phyloP scores from a whole-genome alignment of 2,329 filamentous ascomycete species.

The Fusarium sacchari region DNA sequence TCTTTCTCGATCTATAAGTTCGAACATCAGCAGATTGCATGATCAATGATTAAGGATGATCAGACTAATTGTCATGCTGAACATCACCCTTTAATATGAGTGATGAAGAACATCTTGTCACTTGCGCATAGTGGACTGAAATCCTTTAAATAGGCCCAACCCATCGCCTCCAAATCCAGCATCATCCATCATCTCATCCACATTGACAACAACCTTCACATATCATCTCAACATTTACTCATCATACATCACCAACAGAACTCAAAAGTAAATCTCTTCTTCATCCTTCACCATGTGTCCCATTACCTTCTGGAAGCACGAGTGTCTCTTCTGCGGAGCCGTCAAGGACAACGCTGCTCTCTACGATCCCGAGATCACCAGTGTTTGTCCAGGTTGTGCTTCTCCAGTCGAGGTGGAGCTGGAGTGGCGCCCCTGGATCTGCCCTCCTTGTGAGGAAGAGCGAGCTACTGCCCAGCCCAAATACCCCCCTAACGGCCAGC shows the following conservation, averaged over 20 bases:
- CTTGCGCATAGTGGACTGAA: not conserved
- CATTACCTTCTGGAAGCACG: not conserved
- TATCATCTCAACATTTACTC: not conserved
- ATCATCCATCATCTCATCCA: not conserved
- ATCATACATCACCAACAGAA: too few relatives aligned
- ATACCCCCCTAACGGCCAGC: not conserved
- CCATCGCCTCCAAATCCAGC: not conserved
- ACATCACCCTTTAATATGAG: not conserved
- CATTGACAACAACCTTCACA: not conserved
- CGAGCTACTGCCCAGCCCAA: not conserved
- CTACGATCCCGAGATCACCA: not conserved
- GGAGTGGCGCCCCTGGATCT: not conserved
- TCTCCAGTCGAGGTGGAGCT: not conserved
- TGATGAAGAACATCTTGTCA: too few relatives aligned
- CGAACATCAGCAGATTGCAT: not conserved
- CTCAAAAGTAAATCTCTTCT: fast-evolving
- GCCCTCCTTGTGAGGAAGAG: not conserved
- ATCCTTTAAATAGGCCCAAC: not conserved
- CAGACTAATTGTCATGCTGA: not conserved
- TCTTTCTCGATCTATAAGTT: fast-evolving
- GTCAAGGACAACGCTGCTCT: not conserved
- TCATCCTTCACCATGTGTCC: not conserved
- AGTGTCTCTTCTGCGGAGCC: not conserved
- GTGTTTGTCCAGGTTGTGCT: not conserved
- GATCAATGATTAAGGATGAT: not conserved